Conservation (phyloP, 176 grass and related monocot genomes). For the Oropetium thomaeum region DNA sequence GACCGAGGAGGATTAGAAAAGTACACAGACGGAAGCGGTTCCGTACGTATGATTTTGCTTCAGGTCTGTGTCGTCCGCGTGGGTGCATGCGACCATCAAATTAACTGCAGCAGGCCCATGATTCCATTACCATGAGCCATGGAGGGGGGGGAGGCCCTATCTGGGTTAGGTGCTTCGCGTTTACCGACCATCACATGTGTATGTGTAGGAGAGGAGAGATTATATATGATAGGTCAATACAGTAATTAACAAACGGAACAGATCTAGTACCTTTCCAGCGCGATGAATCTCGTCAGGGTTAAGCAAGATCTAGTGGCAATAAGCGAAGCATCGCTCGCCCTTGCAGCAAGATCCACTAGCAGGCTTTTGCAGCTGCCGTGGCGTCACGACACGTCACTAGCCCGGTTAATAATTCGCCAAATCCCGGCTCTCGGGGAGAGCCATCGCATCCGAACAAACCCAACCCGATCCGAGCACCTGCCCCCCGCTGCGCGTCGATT, state of each 20-base stretch:
- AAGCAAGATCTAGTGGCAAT: background rate
- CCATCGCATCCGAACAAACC: background rate
- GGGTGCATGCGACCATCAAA: no score
- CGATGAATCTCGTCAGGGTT: no score
- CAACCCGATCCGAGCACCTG: background rate
- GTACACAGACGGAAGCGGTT: constrained; percentile 32
- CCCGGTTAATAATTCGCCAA: no score
- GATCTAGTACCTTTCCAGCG: background rate
- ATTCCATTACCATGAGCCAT: no score
- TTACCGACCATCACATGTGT: constrained; percentile 1
- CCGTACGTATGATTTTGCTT: constrained; percentile 30
- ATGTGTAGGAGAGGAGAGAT: background rate
- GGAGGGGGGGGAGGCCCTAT: background rate
- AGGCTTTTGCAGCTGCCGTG: background rate
- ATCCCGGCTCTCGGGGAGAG: no score
- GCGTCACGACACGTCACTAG: background rate
- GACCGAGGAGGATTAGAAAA: constrained; percentile 28
- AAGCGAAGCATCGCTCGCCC: no score
- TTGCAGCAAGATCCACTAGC: background rate
- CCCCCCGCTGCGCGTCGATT: background rate
- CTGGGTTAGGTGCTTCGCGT: constrained; percentile 8
- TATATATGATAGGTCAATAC: background rate
- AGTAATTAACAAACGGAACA: background rate
- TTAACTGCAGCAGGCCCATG: background rate
- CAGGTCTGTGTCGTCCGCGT: background rate